Evolutionary conservation across 78 protist species (phyloP).

Genomic region (Dictyostelium intermedium): DNA sequence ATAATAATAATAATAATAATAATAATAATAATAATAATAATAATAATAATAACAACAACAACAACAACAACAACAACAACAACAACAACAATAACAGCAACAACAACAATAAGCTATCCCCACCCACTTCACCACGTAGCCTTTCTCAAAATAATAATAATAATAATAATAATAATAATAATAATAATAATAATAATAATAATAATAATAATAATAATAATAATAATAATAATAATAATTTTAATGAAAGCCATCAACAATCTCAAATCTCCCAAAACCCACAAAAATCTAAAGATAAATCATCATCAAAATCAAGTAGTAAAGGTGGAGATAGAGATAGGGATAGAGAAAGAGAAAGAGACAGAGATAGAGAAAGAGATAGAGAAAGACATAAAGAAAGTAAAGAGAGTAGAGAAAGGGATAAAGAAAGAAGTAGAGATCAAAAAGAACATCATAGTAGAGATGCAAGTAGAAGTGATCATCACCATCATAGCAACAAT

Average conservation of each 20-base stretch:
- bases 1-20: neutral
- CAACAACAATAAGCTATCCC: neutral
- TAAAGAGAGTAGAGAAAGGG: neutral
- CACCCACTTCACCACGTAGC: neutral
- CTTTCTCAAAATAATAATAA: neutral
- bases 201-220: neutral
- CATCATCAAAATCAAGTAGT: neutral
- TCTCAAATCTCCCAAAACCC: neutral
- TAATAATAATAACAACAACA: neutral
- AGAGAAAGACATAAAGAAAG: neutral
- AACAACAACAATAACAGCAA: neutral
- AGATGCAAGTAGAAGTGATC: neutral
- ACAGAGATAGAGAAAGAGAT: neutral
- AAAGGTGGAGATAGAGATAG: neutral
- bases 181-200: neutral
- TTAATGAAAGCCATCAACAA: neutral
- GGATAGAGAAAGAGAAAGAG: neutral
- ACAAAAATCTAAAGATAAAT: neutral
- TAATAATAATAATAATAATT: neutral
- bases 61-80: neutral
- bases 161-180: too few relatives aligned
- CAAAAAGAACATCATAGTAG: neutral
- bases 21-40: neutral
- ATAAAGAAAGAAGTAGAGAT: neutral
- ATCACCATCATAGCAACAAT: neutral